Evolutionary conservation across 2,329 filamentous ascomycete species (phyloP), one percentile per base, ranked within the genome.

Genomic region (Coniella lustricola): DNA sequence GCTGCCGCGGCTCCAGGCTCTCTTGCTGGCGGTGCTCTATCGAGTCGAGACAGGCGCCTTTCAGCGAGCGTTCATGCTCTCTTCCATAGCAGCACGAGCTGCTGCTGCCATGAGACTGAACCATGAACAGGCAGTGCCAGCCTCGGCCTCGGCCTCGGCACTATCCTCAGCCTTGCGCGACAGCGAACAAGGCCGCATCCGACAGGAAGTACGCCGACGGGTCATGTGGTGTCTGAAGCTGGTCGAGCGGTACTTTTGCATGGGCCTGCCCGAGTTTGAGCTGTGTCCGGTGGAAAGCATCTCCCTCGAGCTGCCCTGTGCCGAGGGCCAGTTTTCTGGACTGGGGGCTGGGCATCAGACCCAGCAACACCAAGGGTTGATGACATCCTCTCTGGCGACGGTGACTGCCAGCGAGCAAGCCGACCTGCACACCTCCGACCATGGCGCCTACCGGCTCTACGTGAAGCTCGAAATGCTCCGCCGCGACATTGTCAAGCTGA

Each of bases 171-270:
- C 25, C 25, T 29, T 29, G 25, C 25, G 25, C 5, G 25, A 34
- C n/a, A 3, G 45, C n/a, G 17, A 44, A 3, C 18, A 22, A 8
- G 67, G 63, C 48, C 66, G 65, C 47, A 58, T 71, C 3, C 65
- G 64, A 2, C 68, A 70, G 44, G 70, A 73, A 53, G 69, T 68
- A 9, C 64, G 70, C 1, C 57, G 70, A 31, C 60, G 70, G 9
- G 59, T 72, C 20, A 67, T 73, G 60, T 73, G 70, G 70, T 65
- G 67, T 2, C 58, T 73, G 10, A 72, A 68, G 56, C 66, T 68
- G 46, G 63, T 71, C 20, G 70, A 73, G 48, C 63, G 64, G 7
- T 64, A 65, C 35, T 66, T 72, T 34, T 69, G 68, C 0, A 65
- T 67, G 18, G 70, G 70, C 2, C 63, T 72, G 36, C 65, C 67